Evolutionary conservation across 2,329 filamentous ascomycete species (phyloP).

Genomic region (Colletotrichum nymphaeae): DNA sequence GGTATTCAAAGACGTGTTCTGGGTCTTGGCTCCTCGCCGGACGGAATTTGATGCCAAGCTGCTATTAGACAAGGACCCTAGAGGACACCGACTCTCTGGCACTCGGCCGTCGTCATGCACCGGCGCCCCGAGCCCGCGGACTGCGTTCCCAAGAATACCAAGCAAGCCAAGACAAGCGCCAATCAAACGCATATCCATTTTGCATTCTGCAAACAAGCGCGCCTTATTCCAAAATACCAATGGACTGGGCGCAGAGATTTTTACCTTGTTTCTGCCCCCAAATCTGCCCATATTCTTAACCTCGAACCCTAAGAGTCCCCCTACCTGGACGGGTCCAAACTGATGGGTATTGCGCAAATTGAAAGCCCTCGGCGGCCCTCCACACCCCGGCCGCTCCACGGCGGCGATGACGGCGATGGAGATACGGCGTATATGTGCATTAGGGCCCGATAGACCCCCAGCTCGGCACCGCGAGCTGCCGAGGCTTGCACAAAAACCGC

Average conservation of each 20-base stretch:
- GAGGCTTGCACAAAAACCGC: constrained; percentile 30
- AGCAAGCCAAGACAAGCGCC: constrained; percentile 29
- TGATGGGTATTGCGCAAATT: background rate
- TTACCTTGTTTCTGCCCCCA: background rate
- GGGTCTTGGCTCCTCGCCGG: background rate
- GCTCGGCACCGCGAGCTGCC: constrained; percentile 28
- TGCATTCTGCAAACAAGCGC: constrained; percentile 10
- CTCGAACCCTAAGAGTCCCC: constrained; percentile 6
- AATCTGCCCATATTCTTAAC: constrained; percentile 2
- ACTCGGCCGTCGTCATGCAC: background rate
- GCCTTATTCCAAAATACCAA: background rate
- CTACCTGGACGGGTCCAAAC: background rate
- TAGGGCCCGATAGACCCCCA: constrained; percentile 4
- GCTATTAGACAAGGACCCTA: background rate
- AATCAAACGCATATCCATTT: constrained; percentile 4
- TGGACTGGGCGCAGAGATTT: background rate
- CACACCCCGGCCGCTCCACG: constrained; percentile 14
- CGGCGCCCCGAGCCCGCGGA: constrained; percentile 22
- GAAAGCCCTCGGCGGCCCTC: background rate
- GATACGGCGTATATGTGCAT: constrained; percentile 11
- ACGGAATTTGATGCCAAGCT: background rate
- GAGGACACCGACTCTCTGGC: constrained; percentile 15
- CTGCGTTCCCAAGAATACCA: constrained; percentile 10
- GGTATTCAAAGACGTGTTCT: background rate
- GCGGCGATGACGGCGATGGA: background rate